Percentiles rank a stretch among this genome's conserved stretches.
Evolutionary conservation across 257 asterid species (phyloP).

Genomic region (Solanum raphanifolium): DNA sequence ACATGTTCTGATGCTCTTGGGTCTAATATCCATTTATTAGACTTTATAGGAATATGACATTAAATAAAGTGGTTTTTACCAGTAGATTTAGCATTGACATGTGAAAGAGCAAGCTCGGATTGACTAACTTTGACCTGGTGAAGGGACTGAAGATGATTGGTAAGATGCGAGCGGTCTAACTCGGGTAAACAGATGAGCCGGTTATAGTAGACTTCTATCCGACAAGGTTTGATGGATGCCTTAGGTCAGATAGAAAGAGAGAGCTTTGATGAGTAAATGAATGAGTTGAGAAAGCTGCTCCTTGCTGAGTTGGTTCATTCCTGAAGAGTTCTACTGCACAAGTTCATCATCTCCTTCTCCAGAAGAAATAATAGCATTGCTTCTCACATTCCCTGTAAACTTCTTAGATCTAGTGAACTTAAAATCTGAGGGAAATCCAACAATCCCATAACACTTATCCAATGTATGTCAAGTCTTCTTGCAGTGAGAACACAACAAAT

Average conservation of each 20-base stretch:
- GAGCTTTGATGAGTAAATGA: too few relatives aligned
- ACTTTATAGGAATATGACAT: not conserved
- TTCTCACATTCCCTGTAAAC: not conserved
- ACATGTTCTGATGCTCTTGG: not conserved
- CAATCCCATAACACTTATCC: too few relatives aligned
- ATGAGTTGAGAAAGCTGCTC: not conserved
- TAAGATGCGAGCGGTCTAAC: too few relatives aligned
- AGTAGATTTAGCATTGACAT: not conserved
- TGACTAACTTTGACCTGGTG: not conserved
- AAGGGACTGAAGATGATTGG: not conserved
- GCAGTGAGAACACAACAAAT: too few relatives aligned
- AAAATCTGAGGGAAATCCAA: not conserved
- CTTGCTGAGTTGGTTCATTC: not conserved
- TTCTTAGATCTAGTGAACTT: not conserved
- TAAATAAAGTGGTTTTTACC: not conserved
- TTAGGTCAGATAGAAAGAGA: too few relatives aligned
- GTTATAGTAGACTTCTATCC: too few relatives aligned
- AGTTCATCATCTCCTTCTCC: not conserved
- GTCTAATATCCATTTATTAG: not conserved
- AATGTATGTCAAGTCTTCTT: too few relatives aligned
- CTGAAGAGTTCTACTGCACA: too few relatives aligned
- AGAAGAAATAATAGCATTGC: not conserved
- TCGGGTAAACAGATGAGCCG: too few relatives aligned
- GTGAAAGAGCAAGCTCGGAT: not conserved
- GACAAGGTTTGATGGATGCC: too few relatives aligned